Evolutionary conservation across 73 alveolate genomes (phyloP), one percentile per base, ranked within the genome.

Genomic region (Symbiodinium pilosum): DNA sequence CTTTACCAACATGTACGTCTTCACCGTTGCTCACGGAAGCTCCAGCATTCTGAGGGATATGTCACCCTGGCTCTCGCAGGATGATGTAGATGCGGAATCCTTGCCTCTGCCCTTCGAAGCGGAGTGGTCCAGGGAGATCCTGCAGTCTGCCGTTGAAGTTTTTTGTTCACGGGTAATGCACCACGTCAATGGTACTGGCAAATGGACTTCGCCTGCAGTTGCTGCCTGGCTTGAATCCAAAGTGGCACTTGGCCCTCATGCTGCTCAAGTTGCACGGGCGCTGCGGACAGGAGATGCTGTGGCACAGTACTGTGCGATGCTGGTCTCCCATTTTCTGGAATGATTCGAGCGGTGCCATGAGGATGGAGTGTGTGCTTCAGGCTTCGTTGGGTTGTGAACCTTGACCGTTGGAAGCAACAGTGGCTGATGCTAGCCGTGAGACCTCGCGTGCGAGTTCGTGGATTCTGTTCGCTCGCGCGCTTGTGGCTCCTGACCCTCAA

Each of bases 221-320:
- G 83, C 77, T 18, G 81, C 87, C 38, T 91, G 97, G 97, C 88
- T 91, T 40, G 97, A 91, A 56, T 87, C 97, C 4, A 91, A 91
- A 42, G 97, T 73, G 71, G 97, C 89, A 5, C 44, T 91, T 26
- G 89, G 97, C 52, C 47, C 41, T 36, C 97, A 91, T 36, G 88
- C 89, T 4, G 97, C 97, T 16, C 38, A 30, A n/a, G 75, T 91
- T 11, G 97, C 97, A 0, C 54, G 88, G 34, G 30, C 97, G n/a
- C 47, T 91, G 81, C 89, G 20, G 54, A 69, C 97, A 16, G 89
- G 43, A 73, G 43, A 36, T 11, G 97, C 81, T 14, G 89, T 86
- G 4, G 41, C 2, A 41, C 89, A 26, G 24, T 91, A 91, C 39
- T 91, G 97, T 41, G 26, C 89, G 30, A 52, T 42, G 84, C 81